Percentiles rank a stretch among this genome's conserved stretches.
These are phyloP conservation scores for Roridomyces roridus DNA, from an alignment of 768 basidiomycete genomes.

Conservation along the genomic window DNA sequence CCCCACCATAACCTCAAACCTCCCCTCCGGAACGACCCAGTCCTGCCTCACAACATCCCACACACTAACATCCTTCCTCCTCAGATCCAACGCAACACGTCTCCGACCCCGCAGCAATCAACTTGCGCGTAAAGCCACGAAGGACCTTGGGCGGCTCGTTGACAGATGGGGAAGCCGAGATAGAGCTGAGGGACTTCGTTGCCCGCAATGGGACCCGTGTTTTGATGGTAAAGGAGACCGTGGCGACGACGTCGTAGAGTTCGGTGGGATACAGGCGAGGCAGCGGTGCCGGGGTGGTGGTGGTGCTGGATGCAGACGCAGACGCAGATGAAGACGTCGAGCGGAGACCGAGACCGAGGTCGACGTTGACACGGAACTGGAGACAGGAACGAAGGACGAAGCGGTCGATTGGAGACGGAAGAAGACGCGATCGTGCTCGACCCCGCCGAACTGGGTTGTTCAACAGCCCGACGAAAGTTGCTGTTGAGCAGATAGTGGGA, in stretches of 20 bases:
- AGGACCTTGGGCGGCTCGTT: slow-evolving; percentile 39
- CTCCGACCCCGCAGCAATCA: slow-evolving; percentile 21
- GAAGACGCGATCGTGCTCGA: too few relatives aligned
- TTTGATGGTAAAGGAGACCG: slow-evolving; percentile 42
- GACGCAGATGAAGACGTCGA: slow-evolving; percentile 16
- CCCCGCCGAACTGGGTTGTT: too few relatives aligned
- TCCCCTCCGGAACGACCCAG: slow-evolving; percentile 39
- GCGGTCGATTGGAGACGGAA: background rate
- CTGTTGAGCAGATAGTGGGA: too few relatives aligned
- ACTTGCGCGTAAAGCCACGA: slow-evolving; percentile 38
- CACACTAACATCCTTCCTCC: slow-evolving; percentile 20
- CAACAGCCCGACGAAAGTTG: too few relatives aligned
- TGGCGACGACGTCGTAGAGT: slow-evolving; percentile 35
- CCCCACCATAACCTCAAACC: slow-evolving; percentile 39
- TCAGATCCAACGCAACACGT: slow-evolving; percentile 3
- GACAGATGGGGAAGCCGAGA: slow-evolving; percentile 34
- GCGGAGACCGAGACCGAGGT: background rate
- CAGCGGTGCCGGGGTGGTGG: slow-evolving; percentile 11
- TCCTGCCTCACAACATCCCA: slow-evolving; percentile 30
- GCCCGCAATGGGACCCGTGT: slow-evolving; percentile 41
- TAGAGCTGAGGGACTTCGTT: slow-evolving; percentile 33
- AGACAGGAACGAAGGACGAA: background rate
- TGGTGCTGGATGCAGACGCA: slow-evolving; percentile 11
- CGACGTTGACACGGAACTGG: background rate
- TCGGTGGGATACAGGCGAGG: slow-evolving; percentile 16